Conservation (phyloP, 2,329 filamentous ascomycete species). For the Lecanicillium sp. region DNA sequence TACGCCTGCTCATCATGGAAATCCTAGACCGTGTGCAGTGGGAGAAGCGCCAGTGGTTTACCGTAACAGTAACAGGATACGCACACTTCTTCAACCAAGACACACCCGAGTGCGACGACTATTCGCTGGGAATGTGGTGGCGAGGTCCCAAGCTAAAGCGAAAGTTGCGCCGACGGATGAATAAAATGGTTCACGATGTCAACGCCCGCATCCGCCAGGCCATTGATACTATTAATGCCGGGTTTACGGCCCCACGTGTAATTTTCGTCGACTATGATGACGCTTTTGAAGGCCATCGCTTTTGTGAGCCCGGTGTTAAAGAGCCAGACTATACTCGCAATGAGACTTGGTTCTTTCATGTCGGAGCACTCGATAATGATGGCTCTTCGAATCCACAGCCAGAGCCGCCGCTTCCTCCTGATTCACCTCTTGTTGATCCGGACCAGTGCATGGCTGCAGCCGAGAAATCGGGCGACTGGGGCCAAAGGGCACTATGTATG, state of each 20-base stretch:
- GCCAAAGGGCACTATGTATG: conserved; percentile 32
- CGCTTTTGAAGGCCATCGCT: conserved; percentile 36
- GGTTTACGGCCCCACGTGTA: conserved; percentile 27
- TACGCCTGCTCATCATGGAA: conserved; percentile 31
- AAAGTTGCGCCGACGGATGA: conserved; percentile 30
- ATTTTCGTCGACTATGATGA: conserved; percentile 37
- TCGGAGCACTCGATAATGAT: conserved; percentile 33
- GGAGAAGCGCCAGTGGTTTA: conserved; percentile 35
- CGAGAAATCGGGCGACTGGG: conserved; percentile 31
- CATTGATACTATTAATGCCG: conserved; percentile 26
- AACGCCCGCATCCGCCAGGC: conserved; percentile 30
- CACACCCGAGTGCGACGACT: conserved; percentile 33
- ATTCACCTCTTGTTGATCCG: conserved; percentile 28
- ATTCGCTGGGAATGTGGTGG: conserved; percentile 38
- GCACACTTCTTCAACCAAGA: conserved; percentile 38
- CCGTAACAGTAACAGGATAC: conserved; percentile 37
- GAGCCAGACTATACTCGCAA: conserved; percentile 35
- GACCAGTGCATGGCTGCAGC: conserved; percentile 25
- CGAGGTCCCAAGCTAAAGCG: conserved; percentile 31
- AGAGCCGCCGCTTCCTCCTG: conserved; percentile 13
- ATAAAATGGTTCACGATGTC: conserved; percentile 32
- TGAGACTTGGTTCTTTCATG: conserved; percentile 41
- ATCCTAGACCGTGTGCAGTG: conserved; percentile 33
- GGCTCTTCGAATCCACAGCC: conserved; percentile 9
- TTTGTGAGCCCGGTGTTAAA: conserved; percentile 28